These are phyloP conservation scores for Sclerotinia nivalis DNA, from an alignment of 2,329 filamentous ascomycete species.

Conservation along the genomic window DNA sequence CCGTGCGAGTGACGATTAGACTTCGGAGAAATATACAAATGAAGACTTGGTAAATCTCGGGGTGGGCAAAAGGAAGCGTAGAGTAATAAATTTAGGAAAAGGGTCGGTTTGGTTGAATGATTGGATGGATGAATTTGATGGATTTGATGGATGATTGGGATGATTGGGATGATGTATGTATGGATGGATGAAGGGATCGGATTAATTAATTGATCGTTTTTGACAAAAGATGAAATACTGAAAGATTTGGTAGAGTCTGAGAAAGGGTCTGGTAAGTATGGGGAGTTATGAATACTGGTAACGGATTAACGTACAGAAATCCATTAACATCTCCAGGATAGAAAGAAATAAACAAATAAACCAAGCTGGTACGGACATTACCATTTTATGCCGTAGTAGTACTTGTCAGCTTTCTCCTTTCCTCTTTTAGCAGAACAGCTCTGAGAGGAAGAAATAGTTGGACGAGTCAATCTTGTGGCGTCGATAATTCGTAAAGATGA, in stretches of 20 bases:
- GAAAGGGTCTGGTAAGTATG: not conserved
- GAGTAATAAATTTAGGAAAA: not conserved
- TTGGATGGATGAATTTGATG: not conserved
- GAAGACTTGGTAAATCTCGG: not conserved
- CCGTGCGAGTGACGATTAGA: conserved; percentile 3
- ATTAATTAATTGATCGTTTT: not conserved
- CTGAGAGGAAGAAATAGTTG: not conserved
- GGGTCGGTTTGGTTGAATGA: not conserved
- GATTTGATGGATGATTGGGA: not conserved
- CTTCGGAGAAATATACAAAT: not conserved
- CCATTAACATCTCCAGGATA: not conserved
- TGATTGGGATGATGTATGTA: no score
- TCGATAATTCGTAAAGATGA: not conserved
- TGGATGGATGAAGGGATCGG: not conserved
- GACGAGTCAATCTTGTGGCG: conserved; percentile 4
- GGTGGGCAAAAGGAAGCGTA: not conserved
- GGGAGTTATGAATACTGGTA: not conserved
- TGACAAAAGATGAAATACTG: not conserved
- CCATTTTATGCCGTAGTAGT: not conserved
- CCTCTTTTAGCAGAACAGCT: no score
- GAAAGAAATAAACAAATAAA: not conserved
- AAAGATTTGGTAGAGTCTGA: not conserved
- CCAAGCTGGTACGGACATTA: not conserved
- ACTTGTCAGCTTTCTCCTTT: conserved; percentile 4
- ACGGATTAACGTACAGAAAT: not conserved